A percentile compares a stretch with the other conserved stretches of the same genome.
Conservation (phyloP, 345 rosid species). For the Camelina laxa region DNA sequence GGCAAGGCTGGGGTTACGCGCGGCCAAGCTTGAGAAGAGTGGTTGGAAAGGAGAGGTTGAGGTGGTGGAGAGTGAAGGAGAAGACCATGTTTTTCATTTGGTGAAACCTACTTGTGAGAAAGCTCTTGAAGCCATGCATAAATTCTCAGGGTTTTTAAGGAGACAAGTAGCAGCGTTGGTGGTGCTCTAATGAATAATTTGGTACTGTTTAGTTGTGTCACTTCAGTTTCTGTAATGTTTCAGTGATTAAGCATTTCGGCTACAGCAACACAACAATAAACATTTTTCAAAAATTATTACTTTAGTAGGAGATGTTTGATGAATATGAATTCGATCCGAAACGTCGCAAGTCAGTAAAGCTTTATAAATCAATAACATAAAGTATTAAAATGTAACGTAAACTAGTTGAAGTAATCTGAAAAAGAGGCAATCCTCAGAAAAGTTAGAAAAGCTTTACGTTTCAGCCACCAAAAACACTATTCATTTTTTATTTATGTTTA, state of each 20-base stretch:
- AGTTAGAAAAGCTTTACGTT: background rate
- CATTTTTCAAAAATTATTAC: background rate
- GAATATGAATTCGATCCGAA: too few relatives aligned
- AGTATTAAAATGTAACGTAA: background rate
- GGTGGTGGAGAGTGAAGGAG: conserved; percentile 50
- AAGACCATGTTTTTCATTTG: conserved; percentile 59
- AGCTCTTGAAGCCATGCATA: conserved; percentile 41
- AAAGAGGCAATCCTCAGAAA: background rate
- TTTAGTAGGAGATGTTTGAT: background rate
- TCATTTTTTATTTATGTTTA: background rate
- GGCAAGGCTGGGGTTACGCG: conserved; percentile 56
- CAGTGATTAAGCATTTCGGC: background rate
- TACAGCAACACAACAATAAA: background rate
- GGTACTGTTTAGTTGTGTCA: background rate
- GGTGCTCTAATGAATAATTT: background rate
- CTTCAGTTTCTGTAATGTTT: conserved; percentile 4
- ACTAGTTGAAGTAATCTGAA: background rate
- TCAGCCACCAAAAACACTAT: background rate
- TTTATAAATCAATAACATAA: too few relatives aligned
- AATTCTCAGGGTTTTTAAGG: conserved; percentile 40
- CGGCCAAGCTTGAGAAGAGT: conserved; percentile 47
- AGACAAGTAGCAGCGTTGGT: background rate
- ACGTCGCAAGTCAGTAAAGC: too few relatives aligned
- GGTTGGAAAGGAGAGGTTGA: conserved; percentile 55
- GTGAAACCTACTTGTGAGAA: conserved; percentile 43